phyloP scores from a whole-genome alignment of 805 yeast species.

The Vanderwaltozyma tropicalis region DNA sequence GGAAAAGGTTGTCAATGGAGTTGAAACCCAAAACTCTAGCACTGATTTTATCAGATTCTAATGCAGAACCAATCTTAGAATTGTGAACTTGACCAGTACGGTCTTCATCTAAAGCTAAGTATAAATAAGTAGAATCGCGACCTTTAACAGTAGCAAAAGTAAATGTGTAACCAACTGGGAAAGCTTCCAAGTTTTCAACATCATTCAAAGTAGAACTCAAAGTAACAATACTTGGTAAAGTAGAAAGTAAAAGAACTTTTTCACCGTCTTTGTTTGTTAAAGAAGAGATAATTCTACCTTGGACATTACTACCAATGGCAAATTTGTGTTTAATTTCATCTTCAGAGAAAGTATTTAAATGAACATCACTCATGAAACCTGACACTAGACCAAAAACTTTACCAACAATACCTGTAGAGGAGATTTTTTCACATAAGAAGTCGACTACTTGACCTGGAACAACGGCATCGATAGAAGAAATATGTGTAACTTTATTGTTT shows the following conservation, averaged over 20 bases:
- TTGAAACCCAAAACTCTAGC: constrained; percentile 75
- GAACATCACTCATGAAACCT: constrained; percentile 61
- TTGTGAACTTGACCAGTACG: constrained; percentile 66
- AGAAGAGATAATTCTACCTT: constrained; percentile 61
- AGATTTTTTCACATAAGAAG: constrained; percentile 52
- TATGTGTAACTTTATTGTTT: constrained; percentile 40
- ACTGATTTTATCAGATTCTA: constrained; percentile 53
- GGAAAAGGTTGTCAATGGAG: constrained; percentile 51
- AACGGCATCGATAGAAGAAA: constrained; percentile 67
- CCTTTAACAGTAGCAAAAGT: constrained; percentile 46
- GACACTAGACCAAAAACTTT: constrained; percentile 66
- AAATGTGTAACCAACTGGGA: constrained; percentile 67
- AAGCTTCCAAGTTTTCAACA: constrained; percentile 44
- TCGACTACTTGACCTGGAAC: constrained; percentile 80
- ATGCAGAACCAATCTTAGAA: constrained; percentile 48
- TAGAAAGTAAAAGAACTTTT: constrained; percentile 49
- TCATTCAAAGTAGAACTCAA: constrained; percentile 6
- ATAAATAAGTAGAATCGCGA: constrained; percentile 45
- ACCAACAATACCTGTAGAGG: constrained; percentile 54
- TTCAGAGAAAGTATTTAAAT: constrained; percentile 38
- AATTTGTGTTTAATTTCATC: constrained; percentile 49
- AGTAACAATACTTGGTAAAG: constrained; percentile 43
- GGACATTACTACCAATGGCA: constrained; percentile 56
- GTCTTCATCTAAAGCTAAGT: constrained; percentile 46
- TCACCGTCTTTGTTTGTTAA: constrained; percentile 42